Percentiles rank a stretch among this genome's conserved stretches.
Evolutionary conservation across 78 protist genomes (phyloP).

Genomic region (Diacronema lutheri): DNA sequence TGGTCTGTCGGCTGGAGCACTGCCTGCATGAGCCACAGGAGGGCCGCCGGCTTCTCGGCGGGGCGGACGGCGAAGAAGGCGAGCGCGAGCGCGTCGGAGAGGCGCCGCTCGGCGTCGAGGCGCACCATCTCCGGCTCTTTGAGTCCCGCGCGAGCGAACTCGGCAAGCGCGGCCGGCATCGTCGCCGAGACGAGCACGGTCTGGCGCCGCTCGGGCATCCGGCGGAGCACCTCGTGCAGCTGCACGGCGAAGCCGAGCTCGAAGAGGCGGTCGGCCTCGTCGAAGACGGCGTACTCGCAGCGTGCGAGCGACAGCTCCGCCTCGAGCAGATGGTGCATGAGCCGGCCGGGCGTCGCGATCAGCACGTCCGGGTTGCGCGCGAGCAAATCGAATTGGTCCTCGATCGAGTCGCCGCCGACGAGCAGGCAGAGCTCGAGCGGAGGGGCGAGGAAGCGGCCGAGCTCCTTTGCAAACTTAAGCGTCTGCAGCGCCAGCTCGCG

Average conservation of each 20-base stretch:
- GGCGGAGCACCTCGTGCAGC: constrained; percentile 18
- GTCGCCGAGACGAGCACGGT: constrained; percentile 95
- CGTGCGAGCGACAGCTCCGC: constrained; percentile 61
- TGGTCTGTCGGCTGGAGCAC: constrained; percentile 48
- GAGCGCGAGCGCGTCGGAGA: background rate
- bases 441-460: constrained; percentile 50
- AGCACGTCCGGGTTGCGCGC: constrained; percentile 89
- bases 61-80: background rate
- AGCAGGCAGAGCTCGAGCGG: constrained; percentile 65
- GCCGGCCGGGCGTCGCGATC: constrained; percentile 98
- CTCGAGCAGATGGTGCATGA: constrained; percentile 83
- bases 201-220: constrained; percentile 63
- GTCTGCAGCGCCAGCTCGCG: constrained; percentile 99
- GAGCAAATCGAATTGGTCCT: constrained; percentile 78
- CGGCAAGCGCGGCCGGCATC: constrained; percentile 85
- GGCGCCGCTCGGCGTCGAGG: constrained; percentile 10
- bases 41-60: constrained; percentile 15
- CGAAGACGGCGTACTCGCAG: constrained; percentile 86
- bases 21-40: background rate
- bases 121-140: constrained; percentile 19
- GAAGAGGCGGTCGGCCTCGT: constrained; percentile 98
- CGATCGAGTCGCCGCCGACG: constrained; percentile 93
- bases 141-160: constrained; percentile 73
- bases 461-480: constrained; percentile 59
- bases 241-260: constrained; percentile 92